These are phyloP conservation scores for Nevesoporus exiguus DNA, from an alignment of 768 basidiomycete species.

Conservation along the genomic window DNA sequence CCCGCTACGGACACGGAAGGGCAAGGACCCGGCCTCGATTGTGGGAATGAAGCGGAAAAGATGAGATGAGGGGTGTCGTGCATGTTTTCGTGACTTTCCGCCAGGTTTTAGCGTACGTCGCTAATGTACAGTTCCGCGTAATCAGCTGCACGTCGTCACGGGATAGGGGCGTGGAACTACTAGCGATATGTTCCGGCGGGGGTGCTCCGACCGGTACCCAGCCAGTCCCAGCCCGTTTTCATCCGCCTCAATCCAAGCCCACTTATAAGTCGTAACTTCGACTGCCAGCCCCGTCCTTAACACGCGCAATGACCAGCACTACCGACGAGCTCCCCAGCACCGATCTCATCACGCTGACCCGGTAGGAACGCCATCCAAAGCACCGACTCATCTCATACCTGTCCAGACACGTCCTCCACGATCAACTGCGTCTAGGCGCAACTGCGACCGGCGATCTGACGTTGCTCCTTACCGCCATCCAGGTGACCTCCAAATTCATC, in stretches of 20 bases:
- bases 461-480: slow-evolving; percentile 90
- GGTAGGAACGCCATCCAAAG: slow-evolving; percentile 44
- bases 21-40: slow-evolving; percentile 46
- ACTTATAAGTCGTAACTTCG: slow-evolving; percentile 9
- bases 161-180: background rate
- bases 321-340: slow-evolving; percentile 69
- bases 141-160: slow-evolving; percentile 3
- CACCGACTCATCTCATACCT: slow-evolving; percentile 1
- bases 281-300: background rate
- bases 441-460: slow-evolving; percentile 92
- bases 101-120: slow-evolving; percentile 11
- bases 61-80: slow-evolving; percentile 37
- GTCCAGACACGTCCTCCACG: slow-evolving; percentile 78
- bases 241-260: slow-evolving; percentile 10
- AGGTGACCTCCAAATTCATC: slow-evolving; percentile 95
- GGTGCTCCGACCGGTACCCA: slow-evolving; percentile 19
- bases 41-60: slow-evolving; percentile 65
- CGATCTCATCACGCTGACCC: slow-evolving; percentile 90
- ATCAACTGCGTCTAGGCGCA: slow-evolving; percentile 79
- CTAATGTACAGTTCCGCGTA: slow-evolving; percentile 18
- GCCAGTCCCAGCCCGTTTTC: slow-evolving; percentile 16
- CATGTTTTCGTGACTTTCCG: background rate
- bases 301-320: slow-evolving; percentile 26
- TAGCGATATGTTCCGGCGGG: slow-evolving; percentile 21
- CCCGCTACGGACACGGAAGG: slow-evolving; percentile 66